A percentile compares a stretch with the other conserved stretches of the same genome.
These are phyloP conservation scores for Rhinocladiella mackenziei DNA, from an alignment of 2,329 filamentous ascomycete species.

Conservation along the genomic window DNA sequence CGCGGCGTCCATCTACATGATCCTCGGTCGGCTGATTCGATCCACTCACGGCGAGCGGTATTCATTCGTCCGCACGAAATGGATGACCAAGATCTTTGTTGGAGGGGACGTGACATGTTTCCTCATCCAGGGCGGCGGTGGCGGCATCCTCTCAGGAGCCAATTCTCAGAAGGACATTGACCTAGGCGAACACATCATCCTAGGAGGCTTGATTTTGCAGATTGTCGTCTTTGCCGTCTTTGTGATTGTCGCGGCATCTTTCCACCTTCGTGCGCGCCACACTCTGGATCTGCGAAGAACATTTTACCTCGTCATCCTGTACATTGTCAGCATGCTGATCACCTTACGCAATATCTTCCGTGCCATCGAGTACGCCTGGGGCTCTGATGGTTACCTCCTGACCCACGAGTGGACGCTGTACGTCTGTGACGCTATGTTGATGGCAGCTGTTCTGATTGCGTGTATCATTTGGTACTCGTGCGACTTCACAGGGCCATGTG, in stretches of 20 bases:
- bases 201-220: constrained; percentile 55
- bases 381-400: constrained; percentile 32
- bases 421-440: constrained; percentile 34
- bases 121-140: constrained; percentile 34
- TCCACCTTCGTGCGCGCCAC: constrained; percentile 45
- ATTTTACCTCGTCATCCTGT: constrained; percentile 35
- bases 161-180: constrained; percentile 8
- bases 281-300: constrained; percentile 13
- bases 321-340: constrained; percentile 31
- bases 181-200: constrained; percentile 35
- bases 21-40: constrained; percentile 40
- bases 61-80: constrained; percentile 35
- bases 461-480: constrained; percentile 18
- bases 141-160: constrained; percentile 15
- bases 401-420: constrained; percentile 34
- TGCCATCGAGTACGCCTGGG: constrained; percentile 34
- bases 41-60: constrained; percentile 36
- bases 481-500: too few relatives aligned
- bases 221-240: constrained; percentile 57
- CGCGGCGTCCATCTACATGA: constrained; percentile 41
- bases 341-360: constrained; percentile 33
- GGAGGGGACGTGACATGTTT: constrained; percentile 37
- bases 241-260: constrained; percentile 45
- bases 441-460: constrained; percentile 31
- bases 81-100: constrained; percentile 40